phyloP scores from a whole-genome alignment of 345 rosid genomes.

The thale cress (Arabidopsis thaliana) region TAIR10.1 NC_003070.9:2323501-2324000 shows the following conservation, averaged over 20 bases:
- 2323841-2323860: too few species aligned
- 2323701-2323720: constrained; percentile 56
- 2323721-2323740: constrained; percentile 44
- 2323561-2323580: constrained; percentile 35
- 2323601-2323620: too few species aligned
- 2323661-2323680: constrained; percentile 43
- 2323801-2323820: background rate
- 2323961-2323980: constrained; percentile 41
- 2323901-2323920: constrained; percentile 53
- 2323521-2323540: constrained; percentile 54
- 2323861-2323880: too few species aligned
- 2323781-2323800: constrained; percentile 49
- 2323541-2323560: constrained; percentile 48
- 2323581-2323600: constrained; percentile 19
- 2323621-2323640: too few species aligned
- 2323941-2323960: constrained; percentile 54
- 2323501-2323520: background rate
- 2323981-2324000: constrained; percentile 50
- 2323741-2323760: constrained; percentile 51
- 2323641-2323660: too few species aligned
- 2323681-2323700: constrained; percentile 42
- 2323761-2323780: constrained; percentile 54
- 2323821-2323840: too few species aligned
- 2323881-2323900: too few species aligned
- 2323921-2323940: constrained; percentile 46